A percentile compares a stretch with the other conserved stretches of the same genome.
These are phyloP conservation scores for Pyracantha coccinea DNA, from an alignment of 331 rosid genomes.

Conservation along the genomic window DNA sequence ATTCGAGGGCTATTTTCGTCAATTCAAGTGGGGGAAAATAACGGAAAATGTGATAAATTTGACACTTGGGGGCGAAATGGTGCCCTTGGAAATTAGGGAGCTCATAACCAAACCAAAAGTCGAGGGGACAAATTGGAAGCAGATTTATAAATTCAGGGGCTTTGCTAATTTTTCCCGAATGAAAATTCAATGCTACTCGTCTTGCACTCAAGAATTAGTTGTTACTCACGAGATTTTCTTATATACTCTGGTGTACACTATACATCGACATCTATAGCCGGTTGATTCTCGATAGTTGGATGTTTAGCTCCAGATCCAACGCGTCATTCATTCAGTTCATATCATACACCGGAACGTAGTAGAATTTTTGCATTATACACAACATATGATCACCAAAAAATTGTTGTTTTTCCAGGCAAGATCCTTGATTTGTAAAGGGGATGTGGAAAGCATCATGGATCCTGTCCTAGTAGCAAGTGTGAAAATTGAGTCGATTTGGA, in stretches of 20 bases:
- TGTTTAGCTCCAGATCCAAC: not conserved
- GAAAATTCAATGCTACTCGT: not conserved
- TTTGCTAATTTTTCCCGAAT: not conserved
- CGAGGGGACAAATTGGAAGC: not conserved
- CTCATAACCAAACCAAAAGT: not conserved
- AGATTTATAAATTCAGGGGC: not conserved
- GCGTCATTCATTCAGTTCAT: no score
- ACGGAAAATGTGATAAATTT: not conserved
- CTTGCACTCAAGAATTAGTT: no score
- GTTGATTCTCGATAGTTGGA: not conserved
- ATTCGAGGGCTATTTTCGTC: not conserved
- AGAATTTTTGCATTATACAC: not conserved
- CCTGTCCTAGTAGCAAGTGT: conserved; percentile 51
- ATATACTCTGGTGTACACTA: not conserved
- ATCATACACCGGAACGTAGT: no score
- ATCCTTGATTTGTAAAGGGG: conserved; percentile 66
- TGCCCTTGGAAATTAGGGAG: not conserved
- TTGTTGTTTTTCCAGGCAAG: conserved; percentile 56
- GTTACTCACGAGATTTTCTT: not conserved
- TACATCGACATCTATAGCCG: not conserved
- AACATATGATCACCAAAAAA: not conserved
- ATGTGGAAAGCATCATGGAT: conserved; percentile 72
- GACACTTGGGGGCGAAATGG: not conserved
- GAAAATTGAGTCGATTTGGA: conserved; percentile 79
- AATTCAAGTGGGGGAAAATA: not conserved